Evolutionary conservation across 2,329 filamentous ascomycete genomes (phyloP), one percentile per base, ranked within the genome.

Genomic region (Bipolaris sorokiniana): DNA sequence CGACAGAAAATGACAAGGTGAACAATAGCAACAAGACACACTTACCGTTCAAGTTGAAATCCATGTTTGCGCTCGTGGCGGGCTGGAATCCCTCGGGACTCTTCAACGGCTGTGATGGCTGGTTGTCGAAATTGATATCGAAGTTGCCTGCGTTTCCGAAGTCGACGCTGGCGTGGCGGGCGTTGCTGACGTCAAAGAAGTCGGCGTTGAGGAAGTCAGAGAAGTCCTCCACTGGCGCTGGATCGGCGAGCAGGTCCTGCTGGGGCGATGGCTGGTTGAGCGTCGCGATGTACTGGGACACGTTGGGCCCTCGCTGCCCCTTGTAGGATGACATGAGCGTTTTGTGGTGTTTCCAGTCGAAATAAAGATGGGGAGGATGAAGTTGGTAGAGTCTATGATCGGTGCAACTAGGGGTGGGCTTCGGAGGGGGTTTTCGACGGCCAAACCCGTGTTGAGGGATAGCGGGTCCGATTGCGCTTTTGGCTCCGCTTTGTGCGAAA

Each of bases 241-340:
- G 68, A 11, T 76, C 71, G 34, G 63, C 59, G 56, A 65, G 59
- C 31, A 59, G 60, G 41, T 75, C 72, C 51, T 71, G 60, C 20
- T 64, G 61, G 56, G 82, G 78, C 26, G 84, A 84, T 54, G 89
- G 81, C 44, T 84, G 86, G 81, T 97, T 97, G 70, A 97, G 83
- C 67, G 93, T 90, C 70, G 91, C 89, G 65, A 97, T 84, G 80
- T 95, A 96, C 73, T 92, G 89, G 72, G 92, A 92, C 79, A 97
- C 90, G 77, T 96, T 96, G 72, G 91, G 89, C 68, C 86, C 90
- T 73, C 90, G 88, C 61, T 91, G 89, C 72, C 88, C 89, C 77
- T 84, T 88, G 84, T 87, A 92, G 75, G 82, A 84, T 76, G 90
- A 87, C 90, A 92, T 92, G 70, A 51, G 61, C 59, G 52, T 60